A percentile compares a stretch with the other conserved stretches of the same genome.
Conservation (phyloP, 2,329 filamentous ascomycete genomes). For the Phyllachora maydis region DNA sequence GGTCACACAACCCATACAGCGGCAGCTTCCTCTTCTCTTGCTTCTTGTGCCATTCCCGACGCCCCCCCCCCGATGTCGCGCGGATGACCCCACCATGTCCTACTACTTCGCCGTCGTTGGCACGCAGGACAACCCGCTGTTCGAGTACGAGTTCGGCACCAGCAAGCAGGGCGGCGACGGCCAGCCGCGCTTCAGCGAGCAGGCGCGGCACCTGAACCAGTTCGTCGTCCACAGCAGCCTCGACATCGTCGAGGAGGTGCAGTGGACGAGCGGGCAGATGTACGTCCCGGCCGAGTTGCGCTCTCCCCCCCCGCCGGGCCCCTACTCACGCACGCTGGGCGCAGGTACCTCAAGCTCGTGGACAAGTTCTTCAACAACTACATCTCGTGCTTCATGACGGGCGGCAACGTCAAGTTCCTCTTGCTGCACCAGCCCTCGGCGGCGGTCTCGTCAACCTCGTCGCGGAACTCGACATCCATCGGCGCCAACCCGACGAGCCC, state of each 20-base stretch:
- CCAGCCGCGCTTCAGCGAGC: slow-evolving; percentile 67
- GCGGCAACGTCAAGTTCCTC: slow-evolving; percentile 81
- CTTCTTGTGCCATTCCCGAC: too few species aligned
- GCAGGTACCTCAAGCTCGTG: slow-evolving; percentile 85
- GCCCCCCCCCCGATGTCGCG: background rate
- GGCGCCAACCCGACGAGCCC: slow-evolving; percentile 71
- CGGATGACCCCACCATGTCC: slow-evolving; percentile 52
- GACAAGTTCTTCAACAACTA: slow-evolving; percentile 95
- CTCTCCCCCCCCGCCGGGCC: slow-evolving; percentile 2
- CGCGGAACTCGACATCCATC: slow-evolving; percentile 45
- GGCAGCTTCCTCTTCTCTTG: too few species aligned
- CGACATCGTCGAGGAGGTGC: slow-evolving; percentile 89
- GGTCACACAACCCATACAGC: too few species aligned
- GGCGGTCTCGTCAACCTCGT: slow-evolving; percentile 13
- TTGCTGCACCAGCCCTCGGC: slow-evolving; percentile 67
- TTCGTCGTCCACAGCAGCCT: slow-evolving; percentile 90
- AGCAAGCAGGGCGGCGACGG: slow-evolving; percentile 93
- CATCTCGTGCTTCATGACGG: slow-evolving; percentile 87
- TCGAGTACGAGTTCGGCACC: slow-evolving; percentile 92
- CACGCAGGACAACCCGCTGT: slow-evolving; percentile 86
- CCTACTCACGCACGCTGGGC: background rate
- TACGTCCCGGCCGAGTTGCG: slow-evolving; percentile 20
- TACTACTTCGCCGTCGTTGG: slow-evolving; percentile 98
- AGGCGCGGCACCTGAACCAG: slow-evolving; percentile 86
- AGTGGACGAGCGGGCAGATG: slow-evolving; percentile 80